phyloP scores from a whole-genome alignment of 2,329 filamentous ascomycete species.

The Aspergillus tamarii region DNA sequence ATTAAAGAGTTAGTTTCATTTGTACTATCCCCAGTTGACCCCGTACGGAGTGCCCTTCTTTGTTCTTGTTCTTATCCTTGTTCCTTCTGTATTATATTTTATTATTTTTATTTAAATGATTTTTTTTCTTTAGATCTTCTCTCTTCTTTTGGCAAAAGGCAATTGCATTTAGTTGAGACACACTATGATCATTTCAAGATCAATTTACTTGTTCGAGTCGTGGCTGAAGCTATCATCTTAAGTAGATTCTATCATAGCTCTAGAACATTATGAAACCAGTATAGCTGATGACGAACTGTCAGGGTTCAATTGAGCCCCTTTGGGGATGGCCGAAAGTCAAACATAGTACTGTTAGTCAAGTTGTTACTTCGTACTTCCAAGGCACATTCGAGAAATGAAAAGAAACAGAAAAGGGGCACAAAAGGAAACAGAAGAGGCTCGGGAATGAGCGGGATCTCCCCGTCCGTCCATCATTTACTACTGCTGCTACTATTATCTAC shows the following conservation, averaged over 20 bases:
- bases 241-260: background rate
- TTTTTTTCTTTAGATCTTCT: too few species aligned
- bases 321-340: background rate
- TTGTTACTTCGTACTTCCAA: background rate
- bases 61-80: background rate
- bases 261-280: slow-evolving; percentile 1
- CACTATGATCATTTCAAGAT: background rate
- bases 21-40: background rate
- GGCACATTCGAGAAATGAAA: background rate
- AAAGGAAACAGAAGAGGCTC: background rate
- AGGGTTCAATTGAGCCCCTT: background rate
- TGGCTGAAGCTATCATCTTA: background rate
- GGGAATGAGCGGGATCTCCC: slow-evolving; percentile 14
- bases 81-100: background rate
- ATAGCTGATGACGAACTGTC: background rate
- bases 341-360: background rate
- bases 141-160: background rate
- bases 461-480: slow-evolving; percentile 3
- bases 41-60: background rate
- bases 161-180: background rate
- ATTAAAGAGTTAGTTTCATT: background rate
- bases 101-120: background rate
- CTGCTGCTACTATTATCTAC: background rate
- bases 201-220: background rate
- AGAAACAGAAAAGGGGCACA: background rate